A percentile compares a stretch with the other conserved stretches of the same genome.
Evolutionary conservation across 306 rosid species (phyloP).

Genomic region (Quercus dentata): DNA sequence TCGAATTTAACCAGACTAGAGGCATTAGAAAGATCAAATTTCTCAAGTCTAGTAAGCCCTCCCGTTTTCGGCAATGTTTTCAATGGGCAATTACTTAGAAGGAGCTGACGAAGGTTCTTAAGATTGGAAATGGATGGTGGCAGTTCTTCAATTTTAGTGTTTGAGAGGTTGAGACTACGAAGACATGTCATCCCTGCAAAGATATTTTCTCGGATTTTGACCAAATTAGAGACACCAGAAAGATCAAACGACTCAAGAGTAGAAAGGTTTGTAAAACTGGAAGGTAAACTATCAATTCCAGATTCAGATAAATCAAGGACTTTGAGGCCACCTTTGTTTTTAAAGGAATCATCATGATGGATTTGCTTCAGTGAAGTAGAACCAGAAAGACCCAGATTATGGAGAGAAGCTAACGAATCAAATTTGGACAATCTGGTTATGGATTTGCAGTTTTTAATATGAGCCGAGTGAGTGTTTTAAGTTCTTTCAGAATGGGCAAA

Average conservation of each 20-base stretch:
- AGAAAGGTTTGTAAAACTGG: not conserved
- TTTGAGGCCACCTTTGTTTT: constrained; percentile 4
- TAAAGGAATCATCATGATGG: constrained; percentile 16
- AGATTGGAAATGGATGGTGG: constrained; percentile 19
- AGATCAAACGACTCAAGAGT: constrained; percentile 26
- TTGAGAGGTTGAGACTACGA: constrained; percentile 27
- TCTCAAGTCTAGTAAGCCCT: constrained; percentile 1
- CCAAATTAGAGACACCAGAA: constrained; percentile 10
- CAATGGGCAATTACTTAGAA: not conserved
- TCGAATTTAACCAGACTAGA: not conserved
- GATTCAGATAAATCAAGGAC: constrained; percentile 28
- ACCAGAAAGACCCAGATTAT: constrained; percentile 30
- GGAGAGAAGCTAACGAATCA: constrained; percentile 4
- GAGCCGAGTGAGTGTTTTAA: constrained; percentile 12
- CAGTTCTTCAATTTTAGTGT: constrained; percentile 4
- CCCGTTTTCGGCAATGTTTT: not conserved
- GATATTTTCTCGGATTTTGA: constrained; percentile 6
- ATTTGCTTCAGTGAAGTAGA: not conserved
- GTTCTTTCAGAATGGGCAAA: constrained; percentile 20
- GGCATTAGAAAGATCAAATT: not conserved
- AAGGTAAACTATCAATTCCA: constrained; percentile 5
- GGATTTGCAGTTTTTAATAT: constrained; percentile 3
- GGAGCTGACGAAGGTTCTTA: not conserved
- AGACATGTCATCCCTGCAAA: constrained; percentile 16
- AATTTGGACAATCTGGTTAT: constrained; percentile 15